Conservation (phyloP, 768 basidiomycete genomes). For the Fomitopsis serialis region DNA sequence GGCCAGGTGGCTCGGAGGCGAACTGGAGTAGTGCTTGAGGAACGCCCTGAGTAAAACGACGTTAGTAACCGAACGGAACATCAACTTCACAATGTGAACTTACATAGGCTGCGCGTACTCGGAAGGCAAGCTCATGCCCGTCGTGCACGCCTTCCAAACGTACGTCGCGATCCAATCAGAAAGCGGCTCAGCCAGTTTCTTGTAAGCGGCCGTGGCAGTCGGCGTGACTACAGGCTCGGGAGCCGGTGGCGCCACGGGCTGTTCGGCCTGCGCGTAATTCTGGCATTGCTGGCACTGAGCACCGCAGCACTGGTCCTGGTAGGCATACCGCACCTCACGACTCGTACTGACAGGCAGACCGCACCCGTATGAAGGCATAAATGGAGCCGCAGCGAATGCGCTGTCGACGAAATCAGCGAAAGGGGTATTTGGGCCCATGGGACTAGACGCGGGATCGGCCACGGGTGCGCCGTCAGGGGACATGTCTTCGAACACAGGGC, state of each 20-base stretch:
- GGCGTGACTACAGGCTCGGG: constrained; percentile 41
- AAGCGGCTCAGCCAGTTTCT: constrained; percentile 70
- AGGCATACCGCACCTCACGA: constrained; percentile 10
- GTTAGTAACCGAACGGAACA: background rate
- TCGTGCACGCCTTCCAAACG: constrained; percentile 79
- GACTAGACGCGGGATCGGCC: constrained; percentile 58
- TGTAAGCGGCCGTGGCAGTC: constrained; percentile 53
- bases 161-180: constrained; percentile 77
- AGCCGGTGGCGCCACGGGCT: constrained; percentile 28
- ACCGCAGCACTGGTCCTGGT: constrained; percentile 20
- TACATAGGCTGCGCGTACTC: constrained; percentile 52
- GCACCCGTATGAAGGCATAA: constrained; percentile 1
- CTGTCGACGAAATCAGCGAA: constrained; percentile 75
- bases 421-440: constrained; percentile 69
- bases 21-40: constrained; percentile 34
- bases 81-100: constrained; percentile 21
- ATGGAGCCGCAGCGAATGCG: constrained; percentile 43
- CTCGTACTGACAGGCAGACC: constrained; percentile 1
- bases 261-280: constrained; percentile 16
- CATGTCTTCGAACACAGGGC: constrained; percentile 49
- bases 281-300: constrained; percentile 24
- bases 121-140: constrained; percentile 55
- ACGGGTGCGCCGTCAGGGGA: constrained; percentile 49
- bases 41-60: constrained; percentile 13
- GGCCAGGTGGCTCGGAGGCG: constrained; percentile 50